Conservation (phyloP, 495 filamentous ascomycete species). For the Hypomontagnella submonticulosa region DNA sequence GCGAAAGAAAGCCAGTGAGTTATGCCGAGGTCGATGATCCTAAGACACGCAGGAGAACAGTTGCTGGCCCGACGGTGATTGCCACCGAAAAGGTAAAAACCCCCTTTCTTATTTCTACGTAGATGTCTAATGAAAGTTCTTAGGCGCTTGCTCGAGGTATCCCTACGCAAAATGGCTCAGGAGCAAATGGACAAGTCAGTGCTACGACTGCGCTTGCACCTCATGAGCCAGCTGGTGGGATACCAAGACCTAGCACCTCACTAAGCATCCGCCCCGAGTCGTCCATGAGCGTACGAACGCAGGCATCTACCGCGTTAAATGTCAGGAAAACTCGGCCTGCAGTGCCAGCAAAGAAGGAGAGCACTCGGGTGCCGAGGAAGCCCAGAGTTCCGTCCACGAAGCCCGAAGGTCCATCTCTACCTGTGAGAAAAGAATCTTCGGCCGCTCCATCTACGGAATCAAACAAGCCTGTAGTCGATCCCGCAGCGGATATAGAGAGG, state of each 20-base stretch:
- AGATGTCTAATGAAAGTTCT: conserved; percentile 17
- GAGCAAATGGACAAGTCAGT: conserved; percentile 48
- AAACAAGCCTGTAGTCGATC: conserved; percentile 23
- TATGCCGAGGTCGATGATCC: conserved; percentile 66
- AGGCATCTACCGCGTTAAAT: conserved; percentile 43
- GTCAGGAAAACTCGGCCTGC: conserved; percentile 60
- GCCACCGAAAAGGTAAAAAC: conserved; percentile 58
- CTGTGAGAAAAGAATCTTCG: conserved; percentile 22
- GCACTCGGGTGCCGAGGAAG: conserved; percentile 54
- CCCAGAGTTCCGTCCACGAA: conserved; percentile 57
- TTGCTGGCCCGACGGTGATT: conserved; percentile 65
- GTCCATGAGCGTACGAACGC: conserved; percentile 49
- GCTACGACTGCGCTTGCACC: conserved; percentile 49
- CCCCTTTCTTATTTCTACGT: background rate
- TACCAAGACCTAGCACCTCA: conserved; percentile 52
- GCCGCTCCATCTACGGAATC: conserved; percentile 16
- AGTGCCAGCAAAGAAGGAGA: conserved; percentile 54
- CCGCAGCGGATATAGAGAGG: conserved; percentile 63
- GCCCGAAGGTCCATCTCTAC: conserved; percentile 45
- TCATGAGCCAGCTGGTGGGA: conserved; percentile 22
- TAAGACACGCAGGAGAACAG: conserved; percentile 71
- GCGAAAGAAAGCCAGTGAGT: conserved; percentile 72
- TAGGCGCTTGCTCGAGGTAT: conserved; percentile 53
- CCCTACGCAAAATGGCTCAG: conserved; percentile 49
- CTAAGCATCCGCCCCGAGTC: conserved; percentile 53